Evolutionary conservation across 2,329 filamentous ascomycete species (phyloP).

Genomic region (Phaeomoniella chlamydospora): DNA sequence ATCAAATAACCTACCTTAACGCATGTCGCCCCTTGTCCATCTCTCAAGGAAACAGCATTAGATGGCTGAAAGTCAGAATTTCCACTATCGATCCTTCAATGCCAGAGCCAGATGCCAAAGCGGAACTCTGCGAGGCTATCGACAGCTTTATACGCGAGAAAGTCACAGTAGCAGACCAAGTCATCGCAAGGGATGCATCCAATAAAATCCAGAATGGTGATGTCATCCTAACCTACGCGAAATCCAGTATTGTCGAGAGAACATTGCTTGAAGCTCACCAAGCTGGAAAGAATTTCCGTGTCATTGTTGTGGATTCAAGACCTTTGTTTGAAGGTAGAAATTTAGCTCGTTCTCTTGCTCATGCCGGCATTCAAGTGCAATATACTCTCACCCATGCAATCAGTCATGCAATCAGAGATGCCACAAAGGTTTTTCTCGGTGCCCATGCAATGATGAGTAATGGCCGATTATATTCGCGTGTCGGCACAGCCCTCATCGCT

Average conservation of each 20-base stretch:
- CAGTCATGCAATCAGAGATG: slow-evolving; percentile 55
- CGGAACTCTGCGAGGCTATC: slow-evolving; percentile 62
- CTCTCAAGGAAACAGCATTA: slow-evolving; percentile 92
- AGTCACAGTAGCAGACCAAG: slow-evolving; percentile 71
- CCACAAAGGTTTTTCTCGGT: slow-evolving; percentile 65
- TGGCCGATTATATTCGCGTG: slow-evolving; percentile 73
- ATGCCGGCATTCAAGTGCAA: slow-evolving; percentile 58
- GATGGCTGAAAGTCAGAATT: slow-evolving; percentile 86
- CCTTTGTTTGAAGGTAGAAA: slow-evolving; percentile 56
- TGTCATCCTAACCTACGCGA: slow-evolving; percentile 73
- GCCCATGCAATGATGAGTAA: slow-evolving; percentile 95
- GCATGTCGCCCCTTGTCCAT: slow-evolving; percentile 83
- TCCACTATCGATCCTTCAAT: slow-evolving; percentile 78
- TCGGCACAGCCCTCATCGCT: slow-evolving; percentile 76
- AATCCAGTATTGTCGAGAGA: slow-evolving; percentile 73
- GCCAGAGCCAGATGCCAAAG: slow-evolving; percentile 69
- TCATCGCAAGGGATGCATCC: slow-evolving; percentile 65
- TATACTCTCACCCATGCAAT: slow-evolving; percentile 74
- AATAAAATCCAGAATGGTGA: slow-evolving; percentile 66
- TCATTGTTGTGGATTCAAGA: slow-evolving; percentile 69
- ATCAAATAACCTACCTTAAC: slow-evolving; percentile 89
- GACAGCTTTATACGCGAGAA: slow-evolving; percentile 84
- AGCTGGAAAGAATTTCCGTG: slow-evolving; percentile 61
- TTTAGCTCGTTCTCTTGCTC: slow-evolving; percentile 56
- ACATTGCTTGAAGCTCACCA: slow-evolving; percentile 59